Percentiles rank a stretch among this genome's conserved stretches.
These are phyloP conservation scores for Aphanoascus verrucosus DNA, from an alignment of 2,329 filamentous ascomycete species.

Conservation along the genomic window DNA sequence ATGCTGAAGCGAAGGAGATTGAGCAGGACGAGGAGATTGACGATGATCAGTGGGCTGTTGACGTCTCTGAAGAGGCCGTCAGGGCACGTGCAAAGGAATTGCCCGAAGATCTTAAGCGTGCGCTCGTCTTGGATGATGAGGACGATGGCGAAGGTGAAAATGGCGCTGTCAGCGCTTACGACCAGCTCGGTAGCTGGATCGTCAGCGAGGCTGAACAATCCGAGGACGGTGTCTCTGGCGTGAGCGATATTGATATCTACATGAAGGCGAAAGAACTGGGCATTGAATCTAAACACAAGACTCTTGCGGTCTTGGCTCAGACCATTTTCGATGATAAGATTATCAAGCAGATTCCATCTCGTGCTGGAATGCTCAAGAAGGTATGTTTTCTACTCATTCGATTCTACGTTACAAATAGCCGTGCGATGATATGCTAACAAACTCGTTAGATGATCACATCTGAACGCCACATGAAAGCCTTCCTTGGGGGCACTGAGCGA, in stretches of 20 bases:
- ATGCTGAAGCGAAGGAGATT: slow-evolving; percentile 59
- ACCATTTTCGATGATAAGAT: slow-evolving; percentile 90
- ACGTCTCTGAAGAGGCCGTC: slow-evolving; percentile 91
- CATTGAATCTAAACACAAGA: slow-evolving; percentile 90
- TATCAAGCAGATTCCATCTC: slow-evolving; percentile 71
- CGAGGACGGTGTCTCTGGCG: slow-evolving; percentile 60
- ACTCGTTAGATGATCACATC: slow-evolving; percentile 62
- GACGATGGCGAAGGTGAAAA: slow-evolving; percentile 73
- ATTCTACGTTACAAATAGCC: background rate
- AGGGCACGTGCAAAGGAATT: slow-evolving; percentile 87
- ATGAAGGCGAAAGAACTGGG: slow-evolving; percentile 93
- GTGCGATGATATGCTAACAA: slow-evolving; percentile 8
- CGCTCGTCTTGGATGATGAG: slow-evolving; percentile 71
- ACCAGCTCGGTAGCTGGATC: slow-evolving; percentile 89
- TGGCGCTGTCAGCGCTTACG: slow-evolving; percentile 66
- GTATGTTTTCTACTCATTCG: slow-evolving; percentile 36
- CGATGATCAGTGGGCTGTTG: slow-evolving; percentile 89
- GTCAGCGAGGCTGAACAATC: slow-evolving; percentile 59
- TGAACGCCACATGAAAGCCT: slow-evolving; percentile 88
- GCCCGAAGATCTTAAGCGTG: slow-evolving; percentile 87
- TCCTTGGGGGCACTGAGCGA: slow-evolving; percentile 89
- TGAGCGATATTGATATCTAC: slow-evolving; percentile 86
- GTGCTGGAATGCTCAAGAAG: slow-evolving; percentile 80
- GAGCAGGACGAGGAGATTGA: slow-evolving; percentile 59
- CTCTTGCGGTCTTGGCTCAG: slow-evolving; percentile 80